Evolutionary conservation across 2,329 filamentous ascomycete genomes (phyloP), one percentile per base, ranked within the genome.

Genomic region (Hansfordia pulvinata): DNA sequence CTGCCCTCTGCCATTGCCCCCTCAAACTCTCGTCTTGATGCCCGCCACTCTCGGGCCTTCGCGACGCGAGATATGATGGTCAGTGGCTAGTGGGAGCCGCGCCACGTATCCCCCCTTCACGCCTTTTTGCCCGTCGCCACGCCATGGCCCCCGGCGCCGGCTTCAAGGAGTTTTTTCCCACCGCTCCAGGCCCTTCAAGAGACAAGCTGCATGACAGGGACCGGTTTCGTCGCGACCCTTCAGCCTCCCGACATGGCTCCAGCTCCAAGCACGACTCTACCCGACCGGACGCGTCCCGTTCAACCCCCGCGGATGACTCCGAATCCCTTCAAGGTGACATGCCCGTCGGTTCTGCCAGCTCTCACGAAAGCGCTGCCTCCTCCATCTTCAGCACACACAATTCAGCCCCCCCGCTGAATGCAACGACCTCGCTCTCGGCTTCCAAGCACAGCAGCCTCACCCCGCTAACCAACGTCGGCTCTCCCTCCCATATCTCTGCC

Each of bases 101-200:
- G n/a, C n/a, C n/a, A n/a, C n/a, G n/a, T n/a, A n/a, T n/a, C n/a
- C n/a, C n/a, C n/a, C n/a, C n/a, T n/a, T n/a, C n/a, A n/a, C n/a
- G n/a, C n/a, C n/a, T n/a, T n/a, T n/a, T n/a, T n/a, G n/a, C n/a
- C n/a, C n/a, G n/a, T n/a, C n/a, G n/a, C n/a, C 60, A 60, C 82
- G 81, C 78, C 18, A 35, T 35, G 45, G 44, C 46, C 37, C 46
- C 82, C 73, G 82, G 80, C 63, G 76, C 78, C 62, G 76, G 76
- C 60, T 86, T 85, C 66, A 80, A 78, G 58, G 75, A 85, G 59
- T 90, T 84, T 67, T 86, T 85, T 56, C 80, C 79, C 41, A 73
- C 77, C 50, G 81, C 79, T 47, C 79, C 81, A 41, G 69, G 71
- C 43, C 73, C 71, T 31, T 62, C 64, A 30, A 61, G 61, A 51